phyloP scores from a whole-genome alignment of 192 early-diverging fungal species.

The Martensiomyces pterosporus region DNA sequence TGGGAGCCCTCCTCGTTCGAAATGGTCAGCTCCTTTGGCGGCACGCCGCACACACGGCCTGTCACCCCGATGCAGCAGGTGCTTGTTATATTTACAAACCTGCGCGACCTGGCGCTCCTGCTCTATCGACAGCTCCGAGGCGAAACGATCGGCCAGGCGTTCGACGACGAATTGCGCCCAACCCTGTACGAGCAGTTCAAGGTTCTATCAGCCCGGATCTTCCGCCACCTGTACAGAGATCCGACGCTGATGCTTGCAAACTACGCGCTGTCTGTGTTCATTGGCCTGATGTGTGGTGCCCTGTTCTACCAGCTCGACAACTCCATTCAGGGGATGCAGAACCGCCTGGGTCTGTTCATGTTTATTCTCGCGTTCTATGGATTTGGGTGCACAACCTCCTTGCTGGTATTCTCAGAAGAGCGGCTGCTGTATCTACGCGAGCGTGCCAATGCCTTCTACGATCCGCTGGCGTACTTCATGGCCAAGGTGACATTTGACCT shows the following conservation, averaged over 20 bases:
- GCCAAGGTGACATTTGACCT: slow-evolving; percentile 62
- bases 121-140: slow-evolving; percentile 6
- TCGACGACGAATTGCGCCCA: slow-evolving; percentile 27
- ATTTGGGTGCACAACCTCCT: slow-evolving; percentile 55
- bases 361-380: slow-evolving; percentile 52
- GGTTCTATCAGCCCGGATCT: slow-evolving; percentile 47
- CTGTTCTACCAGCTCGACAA: slow-evolving; percentile 51
- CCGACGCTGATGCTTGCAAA: slow-evolving; percentile 41
- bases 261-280: slow-evolving; percentile 34
- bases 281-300: slow-evolving; percentile 51
- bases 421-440: slow-evolving; percentile 54
- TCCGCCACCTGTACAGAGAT: slow-evolving; percentile 40
- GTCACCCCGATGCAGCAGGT: slow-evolving; percentile 42
- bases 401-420: slow-evolving; percentile 45
- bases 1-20: slow-evolving; percentile 34
- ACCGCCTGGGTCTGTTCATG: slow-evolving; percentile 44
- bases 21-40: slow-evolving; percentile 22
- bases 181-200: slow-evolving; percentile 47
- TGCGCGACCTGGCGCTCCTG: slow-evolving; percentile 20
- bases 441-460: slow-evolving; percentile 60
- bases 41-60: slow-evolving; percentile 25
- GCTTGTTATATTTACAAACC: slow-evolving; percentile 30
- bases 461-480: slow-evolving; percentile 55
- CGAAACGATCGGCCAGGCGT: not conserved
- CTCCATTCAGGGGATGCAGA: slow-evolving; percentile 44